Evolutionary conservation across 75 land plant species (phyloP).

Genomic region (Azolla pinnata): DNA sequence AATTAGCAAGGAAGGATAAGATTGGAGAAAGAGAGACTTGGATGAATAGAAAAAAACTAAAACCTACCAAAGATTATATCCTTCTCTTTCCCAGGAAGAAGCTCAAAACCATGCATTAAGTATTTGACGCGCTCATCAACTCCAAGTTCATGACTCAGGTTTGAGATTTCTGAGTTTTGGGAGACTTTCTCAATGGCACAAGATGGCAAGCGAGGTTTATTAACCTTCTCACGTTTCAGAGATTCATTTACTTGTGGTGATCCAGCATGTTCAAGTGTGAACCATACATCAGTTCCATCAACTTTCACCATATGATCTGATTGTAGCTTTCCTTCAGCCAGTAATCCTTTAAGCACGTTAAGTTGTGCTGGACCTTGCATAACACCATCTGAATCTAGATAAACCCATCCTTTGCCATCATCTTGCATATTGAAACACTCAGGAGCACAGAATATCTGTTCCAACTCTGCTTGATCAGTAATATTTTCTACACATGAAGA

Average conservation of each 20-base stretch:
- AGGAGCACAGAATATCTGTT: background rate
- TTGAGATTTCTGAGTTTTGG: no score
- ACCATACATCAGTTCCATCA: conserved; percentile 57
- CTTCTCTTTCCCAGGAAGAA: conserved; percentile 61
- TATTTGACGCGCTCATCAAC: conserved; percentile 74
- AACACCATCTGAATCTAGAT: conserved; percentile 51
- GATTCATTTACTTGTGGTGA: no score
- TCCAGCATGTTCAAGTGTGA: conserved; percentile 70
- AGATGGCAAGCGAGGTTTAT: no score
- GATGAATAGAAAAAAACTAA: background rate
- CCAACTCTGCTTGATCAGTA: background rate
- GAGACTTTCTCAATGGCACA: no score
- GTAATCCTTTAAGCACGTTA: conserved; percentile 44
- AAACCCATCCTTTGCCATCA: conserved; percentile 51
- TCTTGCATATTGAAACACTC: background rate
- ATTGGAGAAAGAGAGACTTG: background rate
- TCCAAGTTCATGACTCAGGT: no score
- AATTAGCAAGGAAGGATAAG: no score
- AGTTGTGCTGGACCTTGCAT: conserved; percentile 57
- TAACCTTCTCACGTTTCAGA: no score
- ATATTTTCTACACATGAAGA: background rate
- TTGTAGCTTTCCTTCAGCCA: conserved; percentile 42
- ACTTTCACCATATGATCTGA: conserved; percentile 79
- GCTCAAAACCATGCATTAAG: conserved; percentile 39
- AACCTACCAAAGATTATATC: conserved; percentile 57